These are phyloP conservation scores for Asclepias syriaca DNA, from an alignment of 257 asterid species.

Conservation along the genomic window DNA sequence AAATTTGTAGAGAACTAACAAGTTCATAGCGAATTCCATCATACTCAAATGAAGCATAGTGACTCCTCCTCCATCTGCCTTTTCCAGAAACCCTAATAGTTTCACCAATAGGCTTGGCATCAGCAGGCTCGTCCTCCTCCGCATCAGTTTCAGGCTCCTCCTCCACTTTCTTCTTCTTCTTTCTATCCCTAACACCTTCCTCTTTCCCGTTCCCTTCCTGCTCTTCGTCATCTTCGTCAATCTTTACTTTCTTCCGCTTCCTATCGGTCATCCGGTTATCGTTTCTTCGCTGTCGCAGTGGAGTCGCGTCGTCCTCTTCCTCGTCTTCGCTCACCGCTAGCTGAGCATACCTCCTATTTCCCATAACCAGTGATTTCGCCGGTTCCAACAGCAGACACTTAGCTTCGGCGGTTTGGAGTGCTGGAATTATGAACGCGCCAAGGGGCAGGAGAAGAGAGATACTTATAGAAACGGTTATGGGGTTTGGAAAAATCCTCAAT, in stretches of 20 bases:
- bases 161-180: conserved; percentile 24
- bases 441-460: background rate
- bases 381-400: background rate
- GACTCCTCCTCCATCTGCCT: conserved; percentile 49
- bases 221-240: conserved; percentile 18
- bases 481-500: background rate
- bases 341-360: conserved; percentile 48
- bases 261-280: conserved; percentile 31
- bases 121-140: conserved; percentile 33
- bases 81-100: conserved; percentile 61
- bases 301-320: conserved; percentile 34
- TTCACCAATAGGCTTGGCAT: conserved; percentile 68
- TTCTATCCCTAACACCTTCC: conserved; percentile 18
- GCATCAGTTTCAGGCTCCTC: background rate
- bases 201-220: background rate
- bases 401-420: background rate
- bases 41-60: conserved; percentile 54
- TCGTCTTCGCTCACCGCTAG: conserved; percentile 64
- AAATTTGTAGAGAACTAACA: conserved; percentile 34
- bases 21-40: conserved; percentile 70
- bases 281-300: conserved; percentile 16
- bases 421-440: conserved; percentile 6
- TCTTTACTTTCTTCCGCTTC: conserved; percentile 33
- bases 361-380: conserved; percentile 21
- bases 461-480: background rate